Percentiles rank a stretch among this genome's conserved stretches.
These are phyloP conservation scores for Cryptococcus sp. DNA, from an alignment of 1,284 basidiomycete genomes.

Conservation along the genomic window DNA sequence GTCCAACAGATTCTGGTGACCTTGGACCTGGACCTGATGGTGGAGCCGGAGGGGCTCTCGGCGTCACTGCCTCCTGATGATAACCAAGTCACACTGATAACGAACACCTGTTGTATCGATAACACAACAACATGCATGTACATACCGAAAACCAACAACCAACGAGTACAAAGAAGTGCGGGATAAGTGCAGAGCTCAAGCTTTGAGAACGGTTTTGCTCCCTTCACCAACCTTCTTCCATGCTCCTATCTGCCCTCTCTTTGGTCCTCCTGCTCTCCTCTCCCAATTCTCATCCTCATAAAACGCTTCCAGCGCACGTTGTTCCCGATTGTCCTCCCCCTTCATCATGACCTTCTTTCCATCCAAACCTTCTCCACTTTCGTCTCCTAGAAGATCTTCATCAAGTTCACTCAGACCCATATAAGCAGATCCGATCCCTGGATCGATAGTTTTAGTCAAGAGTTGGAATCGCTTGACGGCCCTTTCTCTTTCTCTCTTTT, in stretches of 20 bases:
- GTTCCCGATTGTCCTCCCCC: slow-evolving; percentile 11
- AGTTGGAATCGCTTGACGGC: slow-evolving; percentile 40
- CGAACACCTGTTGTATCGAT: no score
- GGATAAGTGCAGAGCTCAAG: background rate
- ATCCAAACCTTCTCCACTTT: slow-evolving; percentile 11
- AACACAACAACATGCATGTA: background rate
- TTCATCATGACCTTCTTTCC: slow-evolving; percentile 3
- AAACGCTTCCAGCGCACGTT: slow-evolving; percentile 25
- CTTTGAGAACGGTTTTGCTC: slow-evolving; percentile 1
- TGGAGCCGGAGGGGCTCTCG: background rate
- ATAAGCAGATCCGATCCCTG: slow-evolving; percentile 26
- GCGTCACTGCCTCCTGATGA: no score
- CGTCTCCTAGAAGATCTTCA: slow-evolving; percentile 10
- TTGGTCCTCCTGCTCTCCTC: slow-evolving; percentile 5
- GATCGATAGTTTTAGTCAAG: slow-evolving; percentile 34
- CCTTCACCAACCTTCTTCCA: slow-evolving; percentile 24
- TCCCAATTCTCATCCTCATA: slow-evolving; percentile 38
- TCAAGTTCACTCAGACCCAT: slow-evolving; percentile 18
- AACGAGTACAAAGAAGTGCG: background rate
- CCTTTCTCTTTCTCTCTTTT: slow-evolving; percentile 19
- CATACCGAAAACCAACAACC: background rate
- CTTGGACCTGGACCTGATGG: background rate
- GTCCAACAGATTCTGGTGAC: background rate
- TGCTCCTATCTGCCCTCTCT: slow-evolving; percentile 9
- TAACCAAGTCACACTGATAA: no score